These are phyloP conservation scores for Teunomyces stri DNA, from an alignment of 805 yeast species.

Conservation along the genomic window DNA sequence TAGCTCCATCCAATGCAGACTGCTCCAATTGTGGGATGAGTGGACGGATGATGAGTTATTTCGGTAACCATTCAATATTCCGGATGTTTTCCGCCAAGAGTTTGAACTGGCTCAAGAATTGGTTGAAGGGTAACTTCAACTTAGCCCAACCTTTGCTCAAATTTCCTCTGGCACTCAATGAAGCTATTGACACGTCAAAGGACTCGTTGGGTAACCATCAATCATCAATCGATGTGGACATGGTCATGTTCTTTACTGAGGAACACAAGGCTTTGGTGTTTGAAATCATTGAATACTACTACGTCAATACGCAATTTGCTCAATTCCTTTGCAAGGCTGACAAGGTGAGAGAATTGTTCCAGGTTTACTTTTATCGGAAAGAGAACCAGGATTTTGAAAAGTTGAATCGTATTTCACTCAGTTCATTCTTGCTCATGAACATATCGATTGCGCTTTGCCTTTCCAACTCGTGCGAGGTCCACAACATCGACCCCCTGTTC, in stretches of 20 bases:
- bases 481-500: slow-evolving; percentile 5
- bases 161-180: slow-evolving; percentile 11
- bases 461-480: slow-evolving; percentile 4
- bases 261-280: slow-evolving; percentile 6
- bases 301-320: slow-evolving; percentile 8
- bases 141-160: slow-evolving; percentile 12
- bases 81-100: slow-evolving; percentile 14
- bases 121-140: slow-evolving; percentile 8
- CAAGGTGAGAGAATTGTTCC: slow-evolving; percentile 11
- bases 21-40: not conserved
- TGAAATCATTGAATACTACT: slow-evolving; percentile 12
- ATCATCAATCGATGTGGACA: not conserved
- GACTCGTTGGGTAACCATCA: slow-evolving; percentile 10
- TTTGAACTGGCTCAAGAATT: slow-evolving; percentile 12
- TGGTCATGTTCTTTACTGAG: slow-evolving; percentile 11
- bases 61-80: slow-evolving; percentile 17
- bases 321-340: slow-evolving; percentile 9
- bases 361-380: slow-evolving; percentile 9
- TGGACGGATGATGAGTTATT: slow-evolving; percentile 7
- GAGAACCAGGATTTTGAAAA: not conserved
- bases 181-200: slow-evolving; percentile 8
- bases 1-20: not conserved
- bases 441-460: slow-evolving; percentile 12
- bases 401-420: slow-evolving; percentile 2
- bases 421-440: slow-evolving; percentile 19